Base-by-base conservation (phyloP, 257 asterid species). In the Jacaranda mimosifolia region DNA sequence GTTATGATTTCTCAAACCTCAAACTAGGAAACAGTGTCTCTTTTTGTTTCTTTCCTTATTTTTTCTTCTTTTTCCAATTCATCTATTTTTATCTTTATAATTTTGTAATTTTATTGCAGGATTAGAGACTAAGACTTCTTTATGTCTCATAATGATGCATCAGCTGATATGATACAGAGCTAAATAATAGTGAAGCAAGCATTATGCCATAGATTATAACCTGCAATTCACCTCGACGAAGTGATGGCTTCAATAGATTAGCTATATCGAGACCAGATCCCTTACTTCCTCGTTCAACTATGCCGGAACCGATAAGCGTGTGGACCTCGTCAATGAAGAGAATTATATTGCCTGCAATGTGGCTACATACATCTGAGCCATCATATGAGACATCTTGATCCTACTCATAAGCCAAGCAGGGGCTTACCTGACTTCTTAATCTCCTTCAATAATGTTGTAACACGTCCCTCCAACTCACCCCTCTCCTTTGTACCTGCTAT, bases 401-500 rank as follows among this genome's bases (percentile, higher is more conserved):
- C 59, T 55, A 17, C 62, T 17, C 62, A 55, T 17, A 55, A 17
- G 6, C 35, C 57, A 4, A 17, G 8, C 11, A 55, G 26, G 35
- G 8, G 3, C 32, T 55, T 55, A 17, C 62, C 62, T 6, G 62
- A 55, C 19, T 17, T 55, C 32, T 55, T 55, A 55, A 55, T 55
- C 32, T 55, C 62, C 62, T 55, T 55, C n/a, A 55, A 4, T 17
- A 55, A 17, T 17, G 62, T 55, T 1, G 62, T 55, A 55, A 55
- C 62, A 17, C 62, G 62, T 17, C 6, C 19, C 62, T 55, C 62
- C 32, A 55, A 55, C 62, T 55, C 62, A 17, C 62, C 62, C 62
- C 62, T n/a, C 62, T 55, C 62, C 62, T 55, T 55, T 6, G 62
- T 19, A n/a, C 62, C 62, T 18, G 62, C 62, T 55, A 55, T 55